phyloP scores from a whole-genome alignment of 2,329 filamentous ascomycete species.

The Podosphaera xanthii region DNA sequence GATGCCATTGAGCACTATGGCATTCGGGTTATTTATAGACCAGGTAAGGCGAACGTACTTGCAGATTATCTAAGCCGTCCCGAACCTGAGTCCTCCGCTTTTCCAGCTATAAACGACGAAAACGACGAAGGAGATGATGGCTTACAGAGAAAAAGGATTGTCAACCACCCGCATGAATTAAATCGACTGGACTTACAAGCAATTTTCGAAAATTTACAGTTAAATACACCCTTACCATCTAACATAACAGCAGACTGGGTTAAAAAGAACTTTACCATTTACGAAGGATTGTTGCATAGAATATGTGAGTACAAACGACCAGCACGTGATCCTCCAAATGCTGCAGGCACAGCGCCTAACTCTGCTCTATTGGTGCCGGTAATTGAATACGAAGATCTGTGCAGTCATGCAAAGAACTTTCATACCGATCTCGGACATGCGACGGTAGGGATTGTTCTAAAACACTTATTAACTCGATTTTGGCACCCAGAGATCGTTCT shows the following conservation, averaged over 20 bases:
- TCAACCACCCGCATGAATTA: background rate
- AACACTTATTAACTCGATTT: background rate
- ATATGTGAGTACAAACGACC: background rate
- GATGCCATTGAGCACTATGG: background rate
- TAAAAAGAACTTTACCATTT: background rate
- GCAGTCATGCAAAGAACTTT: background rate
- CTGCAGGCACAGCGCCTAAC: background rate
- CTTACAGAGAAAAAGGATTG: background rate
- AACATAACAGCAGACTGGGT: background rate
- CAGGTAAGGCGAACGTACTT: background rate
- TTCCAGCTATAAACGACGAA: background rate
- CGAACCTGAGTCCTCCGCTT: background rate
- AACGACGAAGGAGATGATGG: background rate
- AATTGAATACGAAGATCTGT: background rate
- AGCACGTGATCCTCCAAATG: background rate
- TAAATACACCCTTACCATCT: background rate
- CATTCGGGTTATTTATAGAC: background rate
- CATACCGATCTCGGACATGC: background rate
- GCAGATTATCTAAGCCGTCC: background rate
- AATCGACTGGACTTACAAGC: background rate
- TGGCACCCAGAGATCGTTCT: background rate
- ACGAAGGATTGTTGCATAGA: background rate
- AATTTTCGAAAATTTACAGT: background rate
- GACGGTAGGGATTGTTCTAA: background rate
- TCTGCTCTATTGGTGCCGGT: background rate